Evolutionary conservation across 805 yeast species (phyloP).

Genomic region (Candida methanosorbosa): DNA sequence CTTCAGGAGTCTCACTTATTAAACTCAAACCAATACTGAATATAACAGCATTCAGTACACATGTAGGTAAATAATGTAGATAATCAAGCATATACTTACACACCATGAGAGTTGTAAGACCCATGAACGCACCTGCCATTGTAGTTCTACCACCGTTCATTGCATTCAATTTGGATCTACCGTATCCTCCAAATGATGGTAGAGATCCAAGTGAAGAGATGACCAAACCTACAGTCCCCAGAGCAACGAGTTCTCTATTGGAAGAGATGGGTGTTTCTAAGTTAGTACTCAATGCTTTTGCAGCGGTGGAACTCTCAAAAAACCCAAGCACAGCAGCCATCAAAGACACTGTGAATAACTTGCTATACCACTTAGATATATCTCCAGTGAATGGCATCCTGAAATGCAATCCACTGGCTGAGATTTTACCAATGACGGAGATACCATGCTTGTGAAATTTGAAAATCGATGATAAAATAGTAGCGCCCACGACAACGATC

Average conservation of each 20-base stretch:
- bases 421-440: constrained; percentile 60
- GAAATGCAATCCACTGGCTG: constrained; percentile 39
- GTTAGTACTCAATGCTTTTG: constrained; percentile 73
- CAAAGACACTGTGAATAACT: constrained; percentile 59
- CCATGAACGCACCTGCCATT: constrained; percentile 76
- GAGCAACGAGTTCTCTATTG: constrained; percentile 84
- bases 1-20: constrained; percentile 79
- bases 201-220: constrained; percentile 57
- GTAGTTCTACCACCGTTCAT: constrained; percentile 84
- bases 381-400: constrained; percentile 48
- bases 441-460: constrained; percentile 50
- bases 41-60: constrained; percentile 74
- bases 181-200: constrained; percentile 95
- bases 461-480: constrained; percentile 38
- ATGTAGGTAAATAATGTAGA: constrained; percentile 68
- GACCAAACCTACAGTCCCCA: constrained; percentile 66
- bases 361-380: constrained; percentile 39
- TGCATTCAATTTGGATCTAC: constrained; percentile 83
- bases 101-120: constrained; percentile 61
- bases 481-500: constrained; percentile 55
- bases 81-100: constrained; percentile 50
- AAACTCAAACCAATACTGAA: constrained; percentile 69
- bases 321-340: constrained; percentile 82
- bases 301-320: constrained; percentile 89
- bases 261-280: constrained; percentile 68